These are phyloP conservation scores for Adansonia madagascariensis DNA, from an alignment of 441 rosid species.

Conservation along the genomic window DNA sequence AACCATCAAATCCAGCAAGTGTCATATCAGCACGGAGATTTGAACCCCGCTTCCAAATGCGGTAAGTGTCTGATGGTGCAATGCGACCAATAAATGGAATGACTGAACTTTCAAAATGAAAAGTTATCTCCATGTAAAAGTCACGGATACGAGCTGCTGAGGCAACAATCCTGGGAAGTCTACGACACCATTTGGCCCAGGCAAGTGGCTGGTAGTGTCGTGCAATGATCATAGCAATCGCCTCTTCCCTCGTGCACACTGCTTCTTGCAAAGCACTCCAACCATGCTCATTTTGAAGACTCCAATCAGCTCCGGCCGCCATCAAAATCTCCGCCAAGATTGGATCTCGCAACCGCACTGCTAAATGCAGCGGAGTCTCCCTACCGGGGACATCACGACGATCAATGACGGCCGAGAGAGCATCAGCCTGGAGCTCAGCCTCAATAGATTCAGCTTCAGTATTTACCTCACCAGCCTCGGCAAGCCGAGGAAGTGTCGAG, in stretches of 20 bases:
- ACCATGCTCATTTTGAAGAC: constrained; percentile 96
- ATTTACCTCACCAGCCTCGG: constrained; percentile 85
- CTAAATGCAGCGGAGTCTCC: constrained; percentile 95
- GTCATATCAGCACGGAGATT: constrained; percentile 99
- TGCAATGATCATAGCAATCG: constrained; percentile 87
- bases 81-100: constrained; percentile 94
- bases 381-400: constrained; percentile 93
- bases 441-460: constrained; percentile 79
- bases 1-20: constrained; percentile 97
- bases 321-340: constrained; percentile 86
- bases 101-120: constrained; percentile 97
- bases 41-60: constrained; percentile 97
- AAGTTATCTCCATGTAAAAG: constrained; percentile 96
- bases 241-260: constrained; percentile 89
- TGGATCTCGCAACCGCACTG: constrained; percentile 80
- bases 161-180: constrained; percentile 88
- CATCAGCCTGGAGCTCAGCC: constrained; percentile 76
- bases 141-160: constrained; percentile 84
- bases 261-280: constrained; percentile 99
- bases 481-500: constrained; percentile 62
- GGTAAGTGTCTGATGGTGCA: constrained; percentile 97
- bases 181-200: constrained; percentile 98
- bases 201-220: constrained; percentile 94
- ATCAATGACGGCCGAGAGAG: constrained; percentile 78
- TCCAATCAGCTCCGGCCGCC: constrained; percentile 99